phyloP scores from a whole-genome alignment of 1,139 yeast species.

The Geotrichum phurueaensis region DNA sequence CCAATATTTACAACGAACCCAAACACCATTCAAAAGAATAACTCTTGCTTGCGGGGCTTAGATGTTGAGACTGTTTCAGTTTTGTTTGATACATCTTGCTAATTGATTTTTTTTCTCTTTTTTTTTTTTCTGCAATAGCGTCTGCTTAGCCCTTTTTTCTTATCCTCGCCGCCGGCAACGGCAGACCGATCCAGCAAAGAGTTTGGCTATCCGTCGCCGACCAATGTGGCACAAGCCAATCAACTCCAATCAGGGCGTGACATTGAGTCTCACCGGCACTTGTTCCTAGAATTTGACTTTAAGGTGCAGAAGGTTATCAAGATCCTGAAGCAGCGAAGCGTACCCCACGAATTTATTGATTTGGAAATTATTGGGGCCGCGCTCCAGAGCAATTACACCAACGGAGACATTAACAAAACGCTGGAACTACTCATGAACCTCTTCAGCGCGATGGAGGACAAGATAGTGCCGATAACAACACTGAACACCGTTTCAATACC shows the following conservation, averaged over 20 bases:
- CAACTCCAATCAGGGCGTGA: neutral
- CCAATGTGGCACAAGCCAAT: neutral
- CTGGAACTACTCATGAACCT: slow-evolving; percentile 31
- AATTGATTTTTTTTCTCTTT: neutral
- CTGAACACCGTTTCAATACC: neutral
- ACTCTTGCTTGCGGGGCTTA: neutral
- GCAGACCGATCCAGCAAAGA: neutral
- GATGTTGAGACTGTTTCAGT: neutral
- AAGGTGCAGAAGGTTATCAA: neutral
- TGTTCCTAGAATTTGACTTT: neutral
- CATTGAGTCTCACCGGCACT: neutral
- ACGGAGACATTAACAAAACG: slow-evolving; percentile 33
- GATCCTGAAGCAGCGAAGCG: neutral
- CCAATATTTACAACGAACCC: neutral
- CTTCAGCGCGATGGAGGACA: slow-evolving; percentile 33
- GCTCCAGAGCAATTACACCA: slow-evolving; percentile 32
- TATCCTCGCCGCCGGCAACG: neutral
- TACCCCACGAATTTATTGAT: slow-evolving; percentile 4
- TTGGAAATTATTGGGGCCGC: slow-evolving; percentile 23
- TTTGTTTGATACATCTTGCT: neutral
- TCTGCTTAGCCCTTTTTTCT: slow-evolving; percentile 5
- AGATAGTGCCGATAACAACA: slow-evolving; percentile 20
- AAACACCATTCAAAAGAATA: no score
- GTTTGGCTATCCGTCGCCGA: neutral
- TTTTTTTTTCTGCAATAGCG: slow-evolving; percentile 1